phyloP scores from a whole-genome alignment of 139 green algal genomes.

The Chlorella sp. region DNA sequence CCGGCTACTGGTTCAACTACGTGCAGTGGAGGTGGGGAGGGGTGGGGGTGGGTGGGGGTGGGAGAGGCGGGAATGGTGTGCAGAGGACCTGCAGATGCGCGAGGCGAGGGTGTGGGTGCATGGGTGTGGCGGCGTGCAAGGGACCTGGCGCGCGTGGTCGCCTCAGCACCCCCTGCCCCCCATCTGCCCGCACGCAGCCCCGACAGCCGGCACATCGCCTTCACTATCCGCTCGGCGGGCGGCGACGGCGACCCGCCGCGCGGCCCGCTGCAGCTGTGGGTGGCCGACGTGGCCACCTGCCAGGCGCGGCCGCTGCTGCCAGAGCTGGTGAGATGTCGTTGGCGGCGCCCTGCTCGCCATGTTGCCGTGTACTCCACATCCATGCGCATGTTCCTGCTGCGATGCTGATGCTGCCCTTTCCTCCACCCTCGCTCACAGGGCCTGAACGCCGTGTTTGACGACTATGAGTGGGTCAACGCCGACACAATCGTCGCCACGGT shows the following conservation, averaged over 20 bases:
- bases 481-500: slow-evolving; percentile 75
- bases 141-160: too few species aligned
- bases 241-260: slow-evolving; percentile 59
- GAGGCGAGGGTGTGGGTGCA: too few species aligned
- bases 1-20: slow-evolving; percentile 69
- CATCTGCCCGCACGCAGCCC: too few species aligned
- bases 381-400: too few species aligned
- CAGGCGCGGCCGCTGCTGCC: slow-evolving; percentile 60
- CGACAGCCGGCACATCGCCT: slow-evolving; percentile 75
- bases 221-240: slow-evolving; percentile 75
- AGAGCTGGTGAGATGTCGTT: background rate
- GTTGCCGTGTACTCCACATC: too few species aligned
- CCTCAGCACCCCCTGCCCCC: too few species aligned
- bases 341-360: too few species aligned
- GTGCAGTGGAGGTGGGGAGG: slow-evolving; percentile 90
- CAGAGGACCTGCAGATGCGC: too few species aligned
- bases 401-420: background rate
- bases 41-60: too few species aligned
- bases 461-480: slow-evolving; percentile 85
- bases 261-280: slow-evolving; percentile 83
- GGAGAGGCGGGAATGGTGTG: too few species aligned
- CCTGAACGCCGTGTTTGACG: too few species aligned
- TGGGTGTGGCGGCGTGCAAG: too few species aligned
- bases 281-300: slow-evolving; percentile 76
- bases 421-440: background rate